These are phyloP conservation scores for Psilocybe sp. DNA, from an alignment of 768 basidiomycete species.

Conservation along the genomic window DNA sequence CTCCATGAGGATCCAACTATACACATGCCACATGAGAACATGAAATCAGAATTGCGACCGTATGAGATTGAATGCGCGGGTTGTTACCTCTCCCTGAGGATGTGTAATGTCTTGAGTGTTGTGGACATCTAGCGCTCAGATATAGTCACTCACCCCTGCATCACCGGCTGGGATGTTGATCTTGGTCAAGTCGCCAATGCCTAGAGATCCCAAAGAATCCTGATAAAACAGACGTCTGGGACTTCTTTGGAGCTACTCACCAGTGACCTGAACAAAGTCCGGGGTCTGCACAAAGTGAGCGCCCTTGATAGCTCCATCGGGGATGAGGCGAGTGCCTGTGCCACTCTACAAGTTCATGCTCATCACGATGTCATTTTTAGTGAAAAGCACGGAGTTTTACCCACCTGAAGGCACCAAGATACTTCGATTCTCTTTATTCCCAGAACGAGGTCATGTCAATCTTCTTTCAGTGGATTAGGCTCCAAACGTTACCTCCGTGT, in stretches of 20 bases:
- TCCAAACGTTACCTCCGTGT: slow-evolving; percentile 48
- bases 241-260: slow-evolving; percentile 24
- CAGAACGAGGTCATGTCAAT: slow-evolving; percentile 9
- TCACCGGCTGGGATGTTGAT: slow-evolving; percentile 65
- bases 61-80: background rate
- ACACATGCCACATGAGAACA: background rate
- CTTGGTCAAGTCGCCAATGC: slow-evolving; percentile 61
- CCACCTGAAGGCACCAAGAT: slow-evolving; percentile 41
- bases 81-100: slow-evolving; percentile 15
- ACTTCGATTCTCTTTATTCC: slow-evolving; percentile 36
- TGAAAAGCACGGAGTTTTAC: background rate
- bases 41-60: background rate
- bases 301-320: slow-evolving; percentile 65
- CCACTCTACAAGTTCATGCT: slow-evolving; percentile 37
- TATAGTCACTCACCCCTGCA: slow-evolving; percentile 38
- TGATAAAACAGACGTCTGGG: background rate
- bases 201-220: slow-evolving; percentile 24
- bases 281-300: slow-evolving; percentile 71
- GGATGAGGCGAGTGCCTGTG: slow-evolving; percentile 66
- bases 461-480: background rate
- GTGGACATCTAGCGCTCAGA: background rate
- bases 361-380: background rate
- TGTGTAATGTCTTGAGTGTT: background rate
- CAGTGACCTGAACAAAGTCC: slow-evolving; percentile 73
- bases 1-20: slow-evolving; percentile 69